Evolutionary conservation across 1,139 yeast species (phyloP), one percentile per base, ranked within the genome.

Genomic region (Kodamaea anthophila): DNA sequence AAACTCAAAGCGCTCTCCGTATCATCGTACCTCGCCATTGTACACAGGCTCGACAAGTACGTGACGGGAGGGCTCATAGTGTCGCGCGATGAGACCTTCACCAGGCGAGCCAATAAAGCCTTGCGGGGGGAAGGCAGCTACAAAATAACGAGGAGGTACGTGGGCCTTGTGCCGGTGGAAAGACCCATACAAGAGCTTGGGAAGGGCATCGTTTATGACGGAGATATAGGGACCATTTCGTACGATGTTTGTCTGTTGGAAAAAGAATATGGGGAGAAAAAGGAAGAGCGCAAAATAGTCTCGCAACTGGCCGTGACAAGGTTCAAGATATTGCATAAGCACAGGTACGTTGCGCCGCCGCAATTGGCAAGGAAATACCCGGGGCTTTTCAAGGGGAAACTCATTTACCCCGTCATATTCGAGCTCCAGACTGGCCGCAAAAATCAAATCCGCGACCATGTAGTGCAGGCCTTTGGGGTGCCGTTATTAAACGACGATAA

Each of bases 401-500:
- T 23, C 5, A 28, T 43, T 4, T 38, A 43, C 11, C 58, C 58
- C 1, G 32, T 49, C 1, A 33, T 49, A 5, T 33, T 49, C 20
- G 47, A 51, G 29, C 37, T 52, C 9, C 37, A 37, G 19, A 51
- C 56, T 0, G 58, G 58, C 5, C 29, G 56, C 18, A 51, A 52
- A 34, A 52, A 52, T 34, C 57, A 52, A 34, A 46, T 52, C 18
- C 31, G 58, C 23, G 56, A 52, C 24, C 58, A 52, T 31, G 40
- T 49, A 3, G 18, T 41, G 4, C 46, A 42, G 26, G 45, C 48
- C 5, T 49, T 52, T 27, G 39, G 36, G 3, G 33, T 38, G 0
- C 41, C 54, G 1, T 39, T 52, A 10, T 36, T 52, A 21, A 52
- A 52, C 33, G 58, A 52, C 28, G 55, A 51, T 26, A 46, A 49